Evolutionary conservation across 1,284 basidiomycete genomes (phyloP), one percentile per base, ranked within the genome.

Genomic region (Rhodotorula sp.): DNA sequence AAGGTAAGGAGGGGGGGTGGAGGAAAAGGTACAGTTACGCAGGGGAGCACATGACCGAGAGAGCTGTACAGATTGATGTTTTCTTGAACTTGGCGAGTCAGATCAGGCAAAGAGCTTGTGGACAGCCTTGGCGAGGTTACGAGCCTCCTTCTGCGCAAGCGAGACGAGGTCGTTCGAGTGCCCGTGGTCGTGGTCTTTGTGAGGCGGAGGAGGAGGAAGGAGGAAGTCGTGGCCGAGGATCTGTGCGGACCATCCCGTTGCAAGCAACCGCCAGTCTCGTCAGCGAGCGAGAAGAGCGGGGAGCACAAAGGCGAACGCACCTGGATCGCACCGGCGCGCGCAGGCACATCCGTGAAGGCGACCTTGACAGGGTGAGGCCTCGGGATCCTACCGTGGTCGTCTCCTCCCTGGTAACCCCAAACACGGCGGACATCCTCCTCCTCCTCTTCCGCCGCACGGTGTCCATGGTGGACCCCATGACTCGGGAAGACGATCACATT

Each of bases 251-350:
- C 5, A 8, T 6, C 24, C 4, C 18, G 37, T 20, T 20, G 34
- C 4, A 13, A 55, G 34, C 20, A 18, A 26, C 9, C 15, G 53
- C 48, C 47, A 30, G 44, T 22, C n/a, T 28, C 6, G 16, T 8
- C 22, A 11, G 1, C 0, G 6, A 24, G 4, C 22, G 4, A 9
- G 64, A 34, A n/a, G 13, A 30, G 46, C 0, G 46, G 6, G 2
- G 37, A 22, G 20, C 11, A 44, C 40, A 15, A 11, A 13, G 16
- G 40, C 40, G 40, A 6, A 53, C 70, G 55, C 16, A 76, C 76
- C 57, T 77, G 76, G 31, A 76, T 69, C n/a, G 76, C 76, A 28
- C 75, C 76, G 5, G 67, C 65, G 30, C 71, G 71, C 20, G 75
- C 76, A 13, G 73, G 72, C 3, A 72, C 60, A 54, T 77, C 76